Evolutionary conservation across 2,329 filamentous ascomycete genomes (phyloP).

Genomic region (Sclerotinia nivalis): DNA sequence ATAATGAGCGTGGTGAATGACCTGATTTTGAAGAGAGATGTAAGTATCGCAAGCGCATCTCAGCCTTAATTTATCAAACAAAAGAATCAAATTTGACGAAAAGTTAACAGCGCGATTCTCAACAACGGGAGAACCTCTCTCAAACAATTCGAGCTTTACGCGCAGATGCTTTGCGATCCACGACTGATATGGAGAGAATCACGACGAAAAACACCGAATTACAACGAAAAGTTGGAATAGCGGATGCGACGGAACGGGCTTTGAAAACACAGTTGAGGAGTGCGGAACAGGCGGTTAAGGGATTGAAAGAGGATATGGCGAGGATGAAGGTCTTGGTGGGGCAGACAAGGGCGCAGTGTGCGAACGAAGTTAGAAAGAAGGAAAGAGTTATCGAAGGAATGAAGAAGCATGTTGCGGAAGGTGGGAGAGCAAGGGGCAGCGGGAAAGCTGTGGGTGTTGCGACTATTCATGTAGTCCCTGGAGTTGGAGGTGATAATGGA

Average conservation of each 20-base stretch:
- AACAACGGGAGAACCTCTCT: conserved; percentile 81
- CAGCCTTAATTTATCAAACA: neutral
- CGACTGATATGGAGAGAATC: conserved; percentile 64
- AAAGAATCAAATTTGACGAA: conserved; percentile 14
- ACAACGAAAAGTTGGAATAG: conserved; percentile 56
- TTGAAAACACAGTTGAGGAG: conserved; percentile 69
- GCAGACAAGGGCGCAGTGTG: conserved; percentile 82
- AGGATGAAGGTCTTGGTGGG: conserved; percentile 76
- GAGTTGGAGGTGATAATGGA: conserved; percentile 48
- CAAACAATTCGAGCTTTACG: conserved; percentile 75
- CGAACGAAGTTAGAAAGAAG: conserved; percentile 86
- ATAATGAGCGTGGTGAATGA: conserved; percentile 96
- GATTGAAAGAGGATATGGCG: conserved; percentile 80
- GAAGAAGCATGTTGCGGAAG: conserved; percentile 81
- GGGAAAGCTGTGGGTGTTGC: conserved; percentile 56
- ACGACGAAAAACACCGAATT: conserved; percentile 56
- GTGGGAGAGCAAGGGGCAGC: conserved; percentile 61
- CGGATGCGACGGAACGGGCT: conserved; percentile 70
- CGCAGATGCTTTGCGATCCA: conserved; percentile 72
- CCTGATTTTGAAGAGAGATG: conserved; percentile 84
- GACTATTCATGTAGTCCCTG: conserved; percentile 58
- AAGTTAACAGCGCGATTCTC: conserved; percentile 71
- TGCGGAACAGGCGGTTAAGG: conserved; percentile 71
- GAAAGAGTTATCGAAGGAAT: conserved; percentile 86
- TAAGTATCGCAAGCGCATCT: conserved; percentile 48